These are phyloP conservation scores for Candida schatavii DNA, from an alignment of 805 yeast genomes.

Conservation along the genomic window DNA sequence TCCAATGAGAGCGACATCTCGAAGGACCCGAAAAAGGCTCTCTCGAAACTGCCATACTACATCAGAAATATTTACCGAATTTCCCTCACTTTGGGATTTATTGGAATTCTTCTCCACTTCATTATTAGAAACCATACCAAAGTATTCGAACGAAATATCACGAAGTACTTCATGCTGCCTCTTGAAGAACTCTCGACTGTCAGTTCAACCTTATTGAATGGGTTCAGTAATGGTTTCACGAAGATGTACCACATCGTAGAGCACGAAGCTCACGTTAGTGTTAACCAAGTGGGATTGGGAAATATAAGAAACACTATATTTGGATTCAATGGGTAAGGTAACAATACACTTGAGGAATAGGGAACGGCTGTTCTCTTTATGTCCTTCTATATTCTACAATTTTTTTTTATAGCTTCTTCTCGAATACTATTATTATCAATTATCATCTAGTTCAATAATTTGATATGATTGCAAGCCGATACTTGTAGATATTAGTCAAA, in stretches of 20 bases:
- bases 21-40: not conserved
- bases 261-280: conserved; percentile 14
- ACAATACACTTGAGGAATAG: too few species aligned
- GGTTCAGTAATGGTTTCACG: conserved; percentile 11
- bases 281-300: conserved; percentile 36
- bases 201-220: conserved; percentile 4
- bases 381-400: too few species aligned
- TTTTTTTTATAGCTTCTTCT: too few species aligned
- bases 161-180: conserved; percentile 3
- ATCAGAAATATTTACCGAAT: conserved; percentile 25
- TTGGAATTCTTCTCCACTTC: conserved; percentile 37
- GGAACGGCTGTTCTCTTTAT: too few species aligned
- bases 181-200: conserved; percentile 8
- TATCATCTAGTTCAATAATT: too few species aligned
- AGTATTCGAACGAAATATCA: conserved; percentile 6
- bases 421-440: too few species aligned
- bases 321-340: conserved; percentile 14
- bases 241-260: conserved; percentile 13
- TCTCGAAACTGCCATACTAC: not conserved
- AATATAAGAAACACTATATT: conserved; percentile 27
- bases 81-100: conserved; percentile 37
- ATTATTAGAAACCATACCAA: conserved; percentile 20
- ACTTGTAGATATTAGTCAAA: conserved; percentile 30
- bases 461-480: too few species aligned
- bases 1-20: not conserved